Evolutionary conservation across 345 rosid species (phyloP).

Genomic region (Physaria fendleri): DNA sequence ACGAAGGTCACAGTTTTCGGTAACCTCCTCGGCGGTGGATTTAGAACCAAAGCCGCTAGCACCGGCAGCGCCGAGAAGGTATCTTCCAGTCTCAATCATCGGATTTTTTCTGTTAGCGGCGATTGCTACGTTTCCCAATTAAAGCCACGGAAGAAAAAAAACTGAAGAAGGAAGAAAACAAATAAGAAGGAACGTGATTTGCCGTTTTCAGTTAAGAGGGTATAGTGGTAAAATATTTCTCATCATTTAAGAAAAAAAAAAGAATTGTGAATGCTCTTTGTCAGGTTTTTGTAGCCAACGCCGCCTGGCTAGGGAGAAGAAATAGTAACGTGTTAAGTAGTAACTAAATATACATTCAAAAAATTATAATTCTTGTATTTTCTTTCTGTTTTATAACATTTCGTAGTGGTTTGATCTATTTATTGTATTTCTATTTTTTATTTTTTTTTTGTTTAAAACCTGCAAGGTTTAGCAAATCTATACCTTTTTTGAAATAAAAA

Average conservation of each 20-base stretch:
- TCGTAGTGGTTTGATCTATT: constrained; percentile 8
- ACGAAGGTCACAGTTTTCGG: constrained; percentile 52
- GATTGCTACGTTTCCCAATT: neutral
- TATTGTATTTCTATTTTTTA: neutral
- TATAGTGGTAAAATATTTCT: neutral
- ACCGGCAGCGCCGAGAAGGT: constrained; percentile 75
- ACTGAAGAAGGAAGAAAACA: neutral
- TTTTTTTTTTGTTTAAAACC: neutral
- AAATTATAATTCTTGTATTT: neutral
- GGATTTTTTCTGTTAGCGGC: constrained; percentile 13
- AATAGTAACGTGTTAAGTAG: constrained; percentile 10
- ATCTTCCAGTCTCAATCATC: constrained; percentile 64
- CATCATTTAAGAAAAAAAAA: neutral
- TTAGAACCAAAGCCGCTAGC: constrained; percentile 84
- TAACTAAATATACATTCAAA: too few relatives aligned
- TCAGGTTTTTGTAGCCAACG: constrained; percentile 36
- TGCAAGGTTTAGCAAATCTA: neutral
- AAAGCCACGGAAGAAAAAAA: neutral
- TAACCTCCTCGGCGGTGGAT: constrained; percentile 80
- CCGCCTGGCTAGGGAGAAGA: constrained; percentile 33
- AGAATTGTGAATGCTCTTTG: constrained; percentile 13
- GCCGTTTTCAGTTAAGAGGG: constrained; percentile 29
- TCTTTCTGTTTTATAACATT: neutral
- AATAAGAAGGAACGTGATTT: constrained; percentile 14
- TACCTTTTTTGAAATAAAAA: neutral